These are phyloP conservation scores for Pythium utonaiense DNA, from an alignment of 352 stramenopile species.

Conservation along the genomic window DNA sequence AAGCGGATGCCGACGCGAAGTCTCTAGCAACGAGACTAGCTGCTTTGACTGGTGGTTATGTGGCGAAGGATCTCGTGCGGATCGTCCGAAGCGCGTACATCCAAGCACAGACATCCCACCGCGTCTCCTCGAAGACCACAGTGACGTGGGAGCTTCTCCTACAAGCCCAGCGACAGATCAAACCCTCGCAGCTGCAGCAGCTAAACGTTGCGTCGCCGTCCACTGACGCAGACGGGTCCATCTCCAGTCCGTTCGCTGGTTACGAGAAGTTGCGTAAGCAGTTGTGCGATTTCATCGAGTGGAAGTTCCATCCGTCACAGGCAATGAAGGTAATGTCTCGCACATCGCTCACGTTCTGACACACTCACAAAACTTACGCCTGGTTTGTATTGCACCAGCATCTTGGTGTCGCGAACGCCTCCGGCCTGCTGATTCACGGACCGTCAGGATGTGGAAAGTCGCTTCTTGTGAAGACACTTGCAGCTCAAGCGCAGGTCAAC, in stretches of 20 bases:
- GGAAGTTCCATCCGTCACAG: constrained; percentile 57
- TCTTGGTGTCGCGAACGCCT: constrained; percentile 59
- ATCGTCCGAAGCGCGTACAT: constrained; percentile 64
- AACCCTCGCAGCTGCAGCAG: constrained; percentile 68
- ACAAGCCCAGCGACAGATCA: constrained; percentile 48
- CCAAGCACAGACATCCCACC: constrained; percentile 21
- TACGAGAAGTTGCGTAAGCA: constrained; percentile 58
- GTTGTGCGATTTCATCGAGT: constrained; percentile 60
- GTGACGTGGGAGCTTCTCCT: constrained; percentile 45
- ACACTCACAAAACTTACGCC: too few species aligned
- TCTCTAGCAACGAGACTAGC: constrained; percentile 38
- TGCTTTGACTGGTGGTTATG: constrained; percentile 61
- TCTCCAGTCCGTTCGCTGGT: constrained; percentile 46
- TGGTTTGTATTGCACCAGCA: constrained; percentile 26
- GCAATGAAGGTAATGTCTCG: constrained; percentile 52
- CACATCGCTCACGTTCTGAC: constrained; percentile 7
- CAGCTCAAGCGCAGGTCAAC: constrained; percentile 60
- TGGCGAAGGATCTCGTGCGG: constrained; percentile 69
- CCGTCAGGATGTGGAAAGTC: constrained; percentile 83
- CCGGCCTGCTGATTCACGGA: constrained; percentile 73
- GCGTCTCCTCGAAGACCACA: neutral
- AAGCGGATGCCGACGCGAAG: neutral
- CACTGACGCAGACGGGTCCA: neutral
- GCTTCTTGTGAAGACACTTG: constrained; percentile 63
- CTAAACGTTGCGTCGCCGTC: constrained; percentile 71